phyloP scores from a whole-genome alignment of 2,329 filamentous ascomycete genomes.

The Fusarium staphyleae region DNA sequence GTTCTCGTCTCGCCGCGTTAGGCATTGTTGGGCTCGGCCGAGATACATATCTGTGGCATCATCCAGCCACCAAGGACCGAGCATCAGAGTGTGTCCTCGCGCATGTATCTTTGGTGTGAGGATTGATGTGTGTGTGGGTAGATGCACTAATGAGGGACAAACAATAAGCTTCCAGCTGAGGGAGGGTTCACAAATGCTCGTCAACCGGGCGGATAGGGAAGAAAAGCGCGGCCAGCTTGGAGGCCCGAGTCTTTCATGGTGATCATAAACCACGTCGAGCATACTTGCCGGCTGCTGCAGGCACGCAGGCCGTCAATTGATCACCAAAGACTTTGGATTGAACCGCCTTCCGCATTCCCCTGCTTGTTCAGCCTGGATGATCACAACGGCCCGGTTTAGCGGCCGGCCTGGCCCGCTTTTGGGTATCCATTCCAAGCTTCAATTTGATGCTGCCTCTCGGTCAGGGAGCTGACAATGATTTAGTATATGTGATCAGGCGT shows the following conservation, averaged over 20 bases:
- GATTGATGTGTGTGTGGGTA: constrained; percentile 27
- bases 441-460: constrained; percentile 4
- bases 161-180: constrained; percentile 22
- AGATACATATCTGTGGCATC: constrained; percentile 31
- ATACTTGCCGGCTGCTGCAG: constrained; percentile 8
- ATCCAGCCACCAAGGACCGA: too few species aligned
- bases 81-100: constrained; percentile 28
- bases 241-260: constrained; percentile 25
- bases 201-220: constrained; percentile 22
- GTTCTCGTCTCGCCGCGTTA: constrained; percentile 27
- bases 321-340: constrained; percentile 10
- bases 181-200: constrained; percentile 26
- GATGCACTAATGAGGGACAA: constrained; percentile 29
- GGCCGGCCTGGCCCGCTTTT: constrained; percentile 40
- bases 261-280: constrained; percentile 18
- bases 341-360: constrained; percentile 14
- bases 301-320: constrained; percentile 23
- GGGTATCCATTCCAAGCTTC: constrained; percentile 20
- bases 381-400: constrained; percentile 37
- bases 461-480: constrained; percentile 5
- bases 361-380: constrained; percentile 27
- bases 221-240: constrained; percentile 23
- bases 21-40: constrained; percentile 40
- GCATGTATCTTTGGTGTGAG: constrained; percentile 26
- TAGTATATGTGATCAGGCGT: constrained; percentile 2